Evolutionary conservation across 116 monocot genomes (phyloP).

Genomic region (Cymodocea nodosa): DNA sequence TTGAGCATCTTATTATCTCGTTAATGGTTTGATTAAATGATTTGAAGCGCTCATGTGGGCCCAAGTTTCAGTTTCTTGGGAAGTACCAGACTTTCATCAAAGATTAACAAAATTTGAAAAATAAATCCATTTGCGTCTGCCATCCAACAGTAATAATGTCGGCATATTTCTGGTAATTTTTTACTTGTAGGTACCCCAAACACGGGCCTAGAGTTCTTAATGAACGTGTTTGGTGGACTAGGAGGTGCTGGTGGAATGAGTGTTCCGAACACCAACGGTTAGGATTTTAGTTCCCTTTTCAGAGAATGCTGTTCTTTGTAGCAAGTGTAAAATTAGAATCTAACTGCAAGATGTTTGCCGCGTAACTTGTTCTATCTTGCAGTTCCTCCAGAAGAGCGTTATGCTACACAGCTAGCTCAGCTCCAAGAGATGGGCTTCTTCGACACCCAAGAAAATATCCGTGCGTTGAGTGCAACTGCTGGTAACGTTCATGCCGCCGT

Average conservation of each 20-base stretch:
- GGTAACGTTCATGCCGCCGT: conserved; percentile 89
- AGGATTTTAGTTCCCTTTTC: neutral
- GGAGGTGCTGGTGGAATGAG: conserved; percentile 37
- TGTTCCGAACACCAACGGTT: conserved; percentile 50
- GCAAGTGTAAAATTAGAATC: no score
- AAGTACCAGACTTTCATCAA: no score
- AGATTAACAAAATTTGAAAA: no score
- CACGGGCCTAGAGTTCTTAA: conserved; percentile 42
- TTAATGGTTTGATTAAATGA: neutral
- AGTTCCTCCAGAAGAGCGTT: conserved; percentile 79
- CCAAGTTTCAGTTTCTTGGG: no score
- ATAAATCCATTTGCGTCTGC: no score
- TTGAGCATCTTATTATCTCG: neutral
- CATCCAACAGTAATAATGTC: neutral
- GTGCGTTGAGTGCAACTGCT: conserved; percentile 56
- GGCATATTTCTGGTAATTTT: neutral
- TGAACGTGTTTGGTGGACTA: conserved; percentile 55
- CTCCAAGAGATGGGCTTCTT: conserved; percentile 97
- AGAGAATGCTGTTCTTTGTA: no score
- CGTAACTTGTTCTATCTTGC: conserved; percentile 6
- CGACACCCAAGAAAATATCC: conserved; percentile 80
- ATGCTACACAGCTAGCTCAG: conserved; percentile 69
- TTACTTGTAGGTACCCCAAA: conserved; percentile 17
- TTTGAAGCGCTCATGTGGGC: no score
- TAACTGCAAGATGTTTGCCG: no score